Percentiles rank a stretch among this genome's conserved stretches.
phyloP scores from a whole-genome alignment of 352 stramenopile genomes.

The Phytophthora pistaciae region DNA sequence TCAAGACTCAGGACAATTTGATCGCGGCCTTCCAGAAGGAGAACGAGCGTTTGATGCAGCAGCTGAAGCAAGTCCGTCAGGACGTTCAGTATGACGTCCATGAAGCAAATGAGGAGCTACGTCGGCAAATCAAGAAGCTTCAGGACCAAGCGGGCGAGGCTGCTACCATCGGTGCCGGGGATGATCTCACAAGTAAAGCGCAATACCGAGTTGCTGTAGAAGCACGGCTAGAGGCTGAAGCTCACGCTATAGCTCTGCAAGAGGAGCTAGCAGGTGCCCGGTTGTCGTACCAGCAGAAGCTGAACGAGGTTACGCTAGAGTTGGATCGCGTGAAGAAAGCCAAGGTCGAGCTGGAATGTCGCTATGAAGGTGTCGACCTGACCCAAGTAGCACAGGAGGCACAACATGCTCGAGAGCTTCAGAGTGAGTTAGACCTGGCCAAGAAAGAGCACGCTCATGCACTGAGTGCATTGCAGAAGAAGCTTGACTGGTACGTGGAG shows the following conservation, averaged over 20 bases:
- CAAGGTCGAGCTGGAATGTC: conserved; percentile 81
- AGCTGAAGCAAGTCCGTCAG: conserved; percentile 72
- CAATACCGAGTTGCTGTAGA: conserved; percentile 69
- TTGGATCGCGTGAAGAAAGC: conserved; percentile 84
- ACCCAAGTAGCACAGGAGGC: conserved; percentile 66
- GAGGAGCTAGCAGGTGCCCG: conserved; percentile 61
- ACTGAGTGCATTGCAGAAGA: conserved; percentile 72
- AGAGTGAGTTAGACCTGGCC: conserved; percentile 48
- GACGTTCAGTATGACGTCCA: conserved; percentile 78
- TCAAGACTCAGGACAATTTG: conserved; percentile 78
- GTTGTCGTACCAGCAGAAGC: conserved; percentile 50
- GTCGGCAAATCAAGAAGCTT: conserved; percentile 52
- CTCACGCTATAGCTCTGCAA: conserved; percentile 54
- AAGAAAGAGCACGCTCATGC: conserved; percentile 65
- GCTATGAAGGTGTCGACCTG: conserved; percentile 79
- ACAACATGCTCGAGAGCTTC: conserved; percentile 51
- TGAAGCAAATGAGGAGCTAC: conserved; percentile 76
- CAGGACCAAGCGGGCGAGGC: conserved; percentile 38
- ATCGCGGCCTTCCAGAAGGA: conserved; percentile 86
- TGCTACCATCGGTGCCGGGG: conserved; percentile 10
- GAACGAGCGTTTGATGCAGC: conserved; percentile 85
- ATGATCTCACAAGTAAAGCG: conserved; percentile 45
- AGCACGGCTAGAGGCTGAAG: conserved; percentile 69
- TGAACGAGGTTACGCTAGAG: conserved; percentile 79
- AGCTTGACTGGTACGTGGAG: conserved; percentile 87